Conservation (phyloP, 345 rosid genomes). For the Brassica cretica region DNA sequence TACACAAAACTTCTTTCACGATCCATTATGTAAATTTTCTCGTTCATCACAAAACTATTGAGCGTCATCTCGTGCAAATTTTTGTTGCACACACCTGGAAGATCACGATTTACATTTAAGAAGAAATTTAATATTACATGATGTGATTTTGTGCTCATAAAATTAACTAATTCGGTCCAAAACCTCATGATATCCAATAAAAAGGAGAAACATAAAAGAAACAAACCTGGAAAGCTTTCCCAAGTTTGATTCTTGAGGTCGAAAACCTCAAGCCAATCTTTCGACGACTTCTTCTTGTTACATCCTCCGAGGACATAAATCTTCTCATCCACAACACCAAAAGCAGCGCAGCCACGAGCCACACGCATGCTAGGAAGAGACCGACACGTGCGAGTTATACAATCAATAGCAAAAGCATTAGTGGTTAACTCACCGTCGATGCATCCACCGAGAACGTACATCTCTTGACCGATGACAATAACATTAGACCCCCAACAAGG, state of each 20-base stretch:
- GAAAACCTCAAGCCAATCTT: slow-evolving; percentile 59
- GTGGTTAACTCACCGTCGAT: not conserved
- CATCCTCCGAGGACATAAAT: slow-evolving; percentile 70
- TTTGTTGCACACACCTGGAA: not conserved
- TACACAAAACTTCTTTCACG: slow-evolving; percentile 8
- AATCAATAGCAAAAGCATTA: not conserved
- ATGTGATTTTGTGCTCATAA: not conserved
- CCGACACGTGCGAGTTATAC: not conserved
- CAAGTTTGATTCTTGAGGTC: slow-evolving; percentile 47
- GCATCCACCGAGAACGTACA: slow-evolving; percentile 19
- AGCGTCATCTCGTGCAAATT: not conserved
- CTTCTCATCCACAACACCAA: slow-evolving; percentile 51
- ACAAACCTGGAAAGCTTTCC: slow-evolving; percentile 18
- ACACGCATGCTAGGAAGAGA: slow-evolving; percentile 13
- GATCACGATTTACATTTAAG: not conserved
- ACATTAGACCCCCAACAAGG: slow-evolving; percentile 20
- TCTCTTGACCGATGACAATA: not conserved
- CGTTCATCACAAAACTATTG: slow-evolving; percentile 6
- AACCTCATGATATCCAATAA: no score
- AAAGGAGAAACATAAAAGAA: no score
- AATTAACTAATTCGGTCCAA: not conserved
- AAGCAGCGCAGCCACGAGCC: not conserved
- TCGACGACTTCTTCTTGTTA: slow-evolving; percentile 39
- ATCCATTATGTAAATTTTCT: not conserved
- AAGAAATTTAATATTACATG: not conserved